phyloP scores from a whole-genome alignment of 192 early-diverging fungal species.

The Rhizophagus prolifer region DNA sequence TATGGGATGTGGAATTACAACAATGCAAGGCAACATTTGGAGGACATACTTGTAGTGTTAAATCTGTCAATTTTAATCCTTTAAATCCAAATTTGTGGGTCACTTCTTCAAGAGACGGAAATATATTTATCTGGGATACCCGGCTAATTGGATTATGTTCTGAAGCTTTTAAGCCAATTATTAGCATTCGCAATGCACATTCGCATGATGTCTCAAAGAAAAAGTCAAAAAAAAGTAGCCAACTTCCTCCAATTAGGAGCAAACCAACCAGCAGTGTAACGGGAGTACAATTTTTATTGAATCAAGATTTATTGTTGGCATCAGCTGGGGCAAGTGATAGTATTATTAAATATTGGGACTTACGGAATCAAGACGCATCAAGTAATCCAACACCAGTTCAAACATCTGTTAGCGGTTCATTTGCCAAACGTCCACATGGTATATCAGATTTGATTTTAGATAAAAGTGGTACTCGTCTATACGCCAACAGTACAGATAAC shows the following conservation, averaged over 20 bases:
- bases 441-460: conserved; percentile 62
- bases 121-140: conserved; percentile 70
- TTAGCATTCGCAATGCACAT: conserved; percentile 14
- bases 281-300: conserved; percentile 43
- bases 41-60: conserved; percentile 68
- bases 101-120: conserved; percentile 69
- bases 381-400: conserved; percentile 39
- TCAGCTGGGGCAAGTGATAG: conserved; percentile 64
- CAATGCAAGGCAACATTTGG: conserved; percentile 49
- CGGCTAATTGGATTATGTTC: conserved; percentile 45
- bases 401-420: conserved; percentile 33
- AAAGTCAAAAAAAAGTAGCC: not conserved
- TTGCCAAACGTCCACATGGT: conserved; percentile 29
- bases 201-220: not conserved
- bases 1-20: conserved; percentile 75
- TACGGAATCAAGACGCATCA: conserved; percentile 45
- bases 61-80: conserved; percentile 59
- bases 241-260: conserved; percentile 1
- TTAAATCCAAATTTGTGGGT: conserved; percentile 57
- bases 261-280: conserved; percentile 49
- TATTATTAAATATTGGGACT: conserved; percentile 77
- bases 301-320: conserved; percentile 43
- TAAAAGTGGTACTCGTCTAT: conserved; percentile 60
- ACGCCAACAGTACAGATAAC: conserved; percentile 67
- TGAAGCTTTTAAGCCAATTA: conserved; percentile 1